phyloP scores from a whole-genome alignment of 352 stramenopile genomes.

The Phytophthora sojae region DNA sequence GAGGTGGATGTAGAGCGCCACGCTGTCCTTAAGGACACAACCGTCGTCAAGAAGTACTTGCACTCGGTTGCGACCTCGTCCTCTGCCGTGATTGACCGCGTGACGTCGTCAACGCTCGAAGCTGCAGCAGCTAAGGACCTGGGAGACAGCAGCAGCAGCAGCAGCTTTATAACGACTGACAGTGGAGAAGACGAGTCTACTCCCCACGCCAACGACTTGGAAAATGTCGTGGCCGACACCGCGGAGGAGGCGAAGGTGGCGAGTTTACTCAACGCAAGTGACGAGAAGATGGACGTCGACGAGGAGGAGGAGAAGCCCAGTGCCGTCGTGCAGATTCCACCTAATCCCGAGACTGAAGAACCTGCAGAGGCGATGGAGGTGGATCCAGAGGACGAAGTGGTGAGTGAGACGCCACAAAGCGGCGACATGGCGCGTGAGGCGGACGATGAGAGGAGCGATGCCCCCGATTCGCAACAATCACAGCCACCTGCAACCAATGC shows the following conservation, averaged over 20 bases:
- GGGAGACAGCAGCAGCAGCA: background rate
- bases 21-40: constrained; percentile 14
- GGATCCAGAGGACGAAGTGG: background rate
- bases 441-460: constrained; percentile 3
- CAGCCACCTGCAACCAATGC: background rate
- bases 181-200: background rate
- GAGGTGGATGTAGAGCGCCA: constrained; percentile 12
- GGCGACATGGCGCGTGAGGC: background rate
- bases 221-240: background rate
- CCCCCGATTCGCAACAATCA: background rate
- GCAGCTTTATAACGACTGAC: background rate
- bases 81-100: constrained; percentile 3
- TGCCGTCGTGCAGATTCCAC: background rate
- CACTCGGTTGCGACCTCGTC: background rate
- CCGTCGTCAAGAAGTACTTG: constrained; percentile 14
- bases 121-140: background rate
- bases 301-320: background rate
- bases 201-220: background rate
- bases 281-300: background rate
- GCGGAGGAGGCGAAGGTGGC: background rate
- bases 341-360: background rate
- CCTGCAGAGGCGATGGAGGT: background rate
- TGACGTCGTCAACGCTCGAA: constrained; percentile 1
- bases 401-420: background rate
- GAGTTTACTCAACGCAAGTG: background rate